These are phyloP conservation scores for Hypoxylon lienhwacheense DNA, from an alignment of 495 filamentous ascomycete genomes.

Conservation along the genomic window DNA sequence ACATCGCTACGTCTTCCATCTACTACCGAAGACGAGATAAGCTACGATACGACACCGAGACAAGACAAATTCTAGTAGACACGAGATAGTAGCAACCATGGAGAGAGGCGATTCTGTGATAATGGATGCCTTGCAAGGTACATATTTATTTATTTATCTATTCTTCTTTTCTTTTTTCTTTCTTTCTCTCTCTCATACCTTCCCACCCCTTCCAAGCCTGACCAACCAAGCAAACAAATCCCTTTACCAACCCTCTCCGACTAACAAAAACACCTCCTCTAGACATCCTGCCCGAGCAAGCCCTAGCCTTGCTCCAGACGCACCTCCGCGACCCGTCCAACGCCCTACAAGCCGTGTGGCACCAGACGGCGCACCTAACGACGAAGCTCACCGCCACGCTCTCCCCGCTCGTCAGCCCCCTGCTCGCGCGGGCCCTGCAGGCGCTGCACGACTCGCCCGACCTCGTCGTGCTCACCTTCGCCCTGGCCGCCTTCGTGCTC, in stretches of 20 bases:
- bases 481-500: constrained; percentile 57
- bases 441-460: constrained; percentile 54
- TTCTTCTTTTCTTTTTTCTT: background rate
- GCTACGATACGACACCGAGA: too few relatives aligned
- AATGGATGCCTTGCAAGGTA: constrained; percentile 35
- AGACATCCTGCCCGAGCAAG: constrained; percentile 48
- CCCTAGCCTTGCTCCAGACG: constrained; percentile 40
- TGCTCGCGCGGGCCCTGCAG: constrained; percentile 47
- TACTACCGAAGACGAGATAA: background rate
- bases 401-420: constrained; percentile 47
- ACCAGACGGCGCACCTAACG: constrained; percentile 29
- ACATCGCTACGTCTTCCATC: too few relatives aligned
- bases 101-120: constrained; percentile 31
- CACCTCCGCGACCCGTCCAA: constrained; percentile 44
- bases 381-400: constrained; percentile 39
- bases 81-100: constrained; percentile 13
- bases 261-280: too few relatives aligned
- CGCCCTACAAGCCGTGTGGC: constrained; percentile 40
- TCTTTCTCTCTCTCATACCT: background rate
- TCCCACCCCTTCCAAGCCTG: background rate
- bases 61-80: too few relatives aligned
- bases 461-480: constrained; percentile 60
- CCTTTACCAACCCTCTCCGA: background rate
- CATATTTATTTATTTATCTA: background rate
- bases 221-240: background rate